phyloP scores from a whole-genome alignment of 2,329 filamentous ascomycete species.

The Fusarium verticillioides region DNA sequence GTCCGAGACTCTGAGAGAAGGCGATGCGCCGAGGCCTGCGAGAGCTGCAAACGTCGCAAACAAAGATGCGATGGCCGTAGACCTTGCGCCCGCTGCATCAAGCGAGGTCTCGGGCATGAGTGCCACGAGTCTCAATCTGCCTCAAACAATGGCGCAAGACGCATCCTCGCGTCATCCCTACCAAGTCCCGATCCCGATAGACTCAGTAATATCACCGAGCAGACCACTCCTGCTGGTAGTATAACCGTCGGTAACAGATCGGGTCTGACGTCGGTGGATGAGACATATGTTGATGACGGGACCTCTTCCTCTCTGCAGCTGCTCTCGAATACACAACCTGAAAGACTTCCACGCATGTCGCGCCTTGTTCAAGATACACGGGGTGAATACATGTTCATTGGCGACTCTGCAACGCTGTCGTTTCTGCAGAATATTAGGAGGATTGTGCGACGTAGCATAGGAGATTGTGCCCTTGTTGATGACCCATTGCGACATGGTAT shows the following conservation, averaged over 20 bases:
- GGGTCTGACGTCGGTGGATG: slow-evolving; percentile 13
- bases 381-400: slow-evolving; percentile 51
- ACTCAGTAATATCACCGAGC: slow-evolving; percentile 31
- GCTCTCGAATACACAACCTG: slow-evolving; percentile 40
- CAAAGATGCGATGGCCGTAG: slow-evolving; percentile 41
- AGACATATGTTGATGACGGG: slow-evolving; percentile 14
- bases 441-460: slow-evolving; percentile 46
- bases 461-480: slow-evolving; percentile 48
- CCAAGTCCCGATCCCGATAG: slow-evolving; percentile 43
- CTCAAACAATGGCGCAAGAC: background rate
- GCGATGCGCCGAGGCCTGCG: slow-evolving; percentile 42
- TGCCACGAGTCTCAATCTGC: slow-evolving; percentile 30
- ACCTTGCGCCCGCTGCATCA: slow-evolving; percentile 41
- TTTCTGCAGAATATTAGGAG: slow-evolving; percentile 51
- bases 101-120: slow-evolving; percentile 37
- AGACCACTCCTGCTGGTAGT: slow-evolving; percentile 24
- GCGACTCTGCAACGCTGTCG: slow-evolving; percentile 50
- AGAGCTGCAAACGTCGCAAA: slow-evolving; percentile 42
- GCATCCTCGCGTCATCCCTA: slow-evolving; percentile 41
- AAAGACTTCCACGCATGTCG: slow-evolving; percentile 44
- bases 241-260: slow-evolving; percentile 18
- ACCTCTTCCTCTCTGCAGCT: slow-evolving; percentile 35
- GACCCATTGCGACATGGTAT: slow-evolving; percentile 50
- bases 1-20: slow-evolving; percentile 41
- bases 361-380: slow-evolving; percentile 48